phyloP scores from a whole-genome alignment of 495 filamentous ascomycete genomes.

The Aspergillus coremiiformis region DNA sequence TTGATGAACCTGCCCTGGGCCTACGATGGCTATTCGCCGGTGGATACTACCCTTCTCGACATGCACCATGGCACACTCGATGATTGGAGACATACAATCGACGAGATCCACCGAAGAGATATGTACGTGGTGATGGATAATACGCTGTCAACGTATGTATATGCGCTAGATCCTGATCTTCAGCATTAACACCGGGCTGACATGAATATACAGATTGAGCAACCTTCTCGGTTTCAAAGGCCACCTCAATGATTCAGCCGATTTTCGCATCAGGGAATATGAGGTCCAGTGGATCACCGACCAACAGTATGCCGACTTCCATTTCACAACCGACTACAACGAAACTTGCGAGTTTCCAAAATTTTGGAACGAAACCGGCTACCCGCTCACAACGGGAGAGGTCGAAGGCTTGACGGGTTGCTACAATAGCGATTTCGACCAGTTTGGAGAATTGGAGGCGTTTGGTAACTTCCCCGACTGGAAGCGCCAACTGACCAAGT shows the following conservation, averaged over 20 bases:
- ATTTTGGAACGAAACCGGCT: slow-evolving; percentile 63
- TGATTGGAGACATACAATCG: slow-evolving; percentile 55
- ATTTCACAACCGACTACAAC: slow-evolving; percentile 50
- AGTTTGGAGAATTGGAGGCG: slow-evolving; percentile 62
- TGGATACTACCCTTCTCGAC: slow-evolving; percentile 65
- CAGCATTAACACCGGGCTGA: background rate
- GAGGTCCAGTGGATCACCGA: slow-evolving; percentile 50
- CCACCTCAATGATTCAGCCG: slow-evolving; percentile 57
- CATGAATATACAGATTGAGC: slow-evolving; percentile 41
- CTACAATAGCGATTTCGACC: slow-evolving; percentile 63
- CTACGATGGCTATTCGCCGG: slow-evolving; percentile 57
- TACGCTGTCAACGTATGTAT: slow-evolving; percentile 58
- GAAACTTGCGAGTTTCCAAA: slow-evolving; percentile 54
- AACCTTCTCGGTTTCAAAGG: slow-evolving; percentile 63
- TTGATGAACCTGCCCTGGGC: slow-evolving; percentile 69
- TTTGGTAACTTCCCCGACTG: slow-evolving; percentile 64
- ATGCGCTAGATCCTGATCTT: background rate
- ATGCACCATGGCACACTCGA: slow-evolving; percentile 59
- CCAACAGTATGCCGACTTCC: slow-evolving; percentile 56
- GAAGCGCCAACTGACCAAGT: slow-evolving; percentile 62
- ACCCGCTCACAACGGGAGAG: slow-evolving; percentile 39
- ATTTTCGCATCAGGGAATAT: slow-evolving; percentile 51
- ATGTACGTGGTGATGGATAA: slow-evolving; percentile 72
- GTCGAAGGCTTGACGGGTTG: slow-evolving; percentile 47
- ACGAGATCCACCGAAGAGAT: slow-evolving; percentile 54